phyloP scores from a whole-genome alignment of 2,329 filamentous ascomycete genomes.

The Pseudogymnoascus sp. region DNA sequence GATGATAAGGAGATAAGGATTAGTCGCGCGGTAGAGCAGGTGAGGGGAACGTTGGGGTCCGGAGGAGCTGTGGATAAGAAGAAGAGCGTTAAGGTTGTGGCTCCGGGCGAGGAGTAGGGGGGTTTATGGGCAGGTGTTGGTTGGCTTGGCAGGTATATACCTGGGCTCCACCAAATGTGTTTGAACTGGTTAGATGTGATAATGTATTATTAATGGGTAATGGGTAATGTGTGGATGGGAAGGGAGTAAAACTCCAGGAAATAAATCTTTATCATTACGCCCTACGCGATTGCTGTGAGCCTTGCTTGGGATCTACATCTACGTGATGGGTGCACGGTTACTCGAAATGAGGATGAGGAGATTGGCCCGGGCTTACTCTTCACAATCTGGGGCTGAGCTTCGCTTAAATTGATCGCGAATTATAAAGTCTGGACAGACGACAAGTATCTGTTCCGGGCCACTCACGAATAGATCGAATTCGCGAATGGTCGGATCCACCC shows the following conservation, averaged over 20 bases:
- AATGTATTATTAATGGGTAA: neutral
- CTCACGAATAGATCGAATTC: too few species aligned
- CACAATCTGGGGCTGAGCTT: neutral
- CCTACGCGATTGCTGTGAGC: neutral
- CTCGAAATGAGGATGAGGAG: neutral
- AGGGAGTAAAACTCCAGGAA: neutral
- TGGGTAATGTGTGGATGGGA: neutral
- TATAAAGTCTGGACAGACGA: neutral
- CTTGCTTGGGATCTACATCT: neutral
- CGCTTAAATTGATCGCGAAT: neutral
- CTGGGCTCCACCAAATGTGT: neutral
- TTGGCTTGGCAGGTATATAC: neutral
- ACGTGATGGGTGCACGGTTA: neutral
- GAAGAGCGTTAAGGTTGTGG: constrained; percentile 58
- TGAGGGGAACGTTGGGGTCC: constrained; percentile 43
- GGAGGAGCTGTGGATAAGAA: constrained; percentile 35
- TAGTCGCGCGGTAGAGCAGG: constrained; percentile 54
- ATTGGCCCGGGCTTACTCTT: neutral
- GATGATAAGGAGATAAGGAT: constrained; percentile 50
- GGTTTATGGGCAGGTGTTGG: neutral
- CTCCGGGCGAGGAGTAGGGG: constrained; percentile 21
- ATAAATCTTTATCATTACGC: neutral
- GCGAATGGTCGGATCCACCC: too few species aligned
- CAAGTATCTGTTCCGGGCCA: too few species aligned
- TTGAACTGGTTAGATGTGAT: neutral